Evolutionary conservation across 768 basidiomycete species (phyloP).

Genomic region (Collybia sordida): DNA sequence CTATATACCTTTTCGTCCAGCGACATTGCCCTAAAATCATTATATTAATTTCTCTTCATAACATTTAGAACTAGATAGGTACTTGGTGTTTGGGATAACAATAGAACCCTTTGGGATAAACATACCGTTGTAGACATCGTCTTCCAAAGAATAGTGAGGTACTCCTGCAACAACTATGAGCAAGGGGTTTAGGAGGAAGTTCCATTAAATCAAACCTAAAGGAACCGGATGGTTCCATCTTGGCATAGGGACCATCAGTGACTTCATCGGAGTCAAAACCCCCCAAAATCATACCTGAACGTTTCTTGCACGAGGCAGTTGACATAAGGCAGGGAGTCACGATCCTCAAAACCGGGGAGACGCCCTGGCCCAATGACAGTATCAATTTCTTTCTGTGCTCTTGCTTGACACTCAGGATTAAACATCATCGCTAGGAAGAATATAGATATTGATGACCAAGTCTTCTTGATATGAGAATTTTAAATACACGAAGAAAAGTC

Average conservation of each 20-base stretch:
- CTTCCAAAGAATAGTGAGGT: slow-evolving; percentile 13
- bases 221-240: slow-evolving; percentile 17
- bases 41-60: neutral
- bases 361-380: slow-evolving; percentile 12
- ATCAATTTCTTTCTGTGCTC: too few species aligned
- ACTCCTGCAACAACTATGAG: slow-evolving; percentile 11
- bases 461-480: neutral
- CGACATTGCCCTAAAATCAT: slow-evolving; percentile 23
- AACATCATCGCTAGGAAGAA: slow-evolving; percentile 17
- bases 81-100: slow-evolving; percentile 19
- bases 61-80: neutral
- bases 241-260: too few species aligned
- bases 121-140: too few species aligned
- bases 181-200: neutral
- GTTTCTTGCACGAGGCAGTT: slow-evolving; percentile 12
- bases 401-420: slow-evolving; percentile 14
- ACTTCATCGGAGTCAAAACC: neutral
- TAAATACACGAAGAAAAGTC: neutral
- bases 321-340: slow-evolving; percentile 11
- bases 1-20: slow-evolving; percentile 26
- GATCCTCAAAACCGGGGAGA: slow-evolving; percentile 16
- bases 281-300: neutral
- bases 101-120: slow-evolving; percentile 18
- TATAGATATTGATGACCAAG: slow-evolving; percentile 1
- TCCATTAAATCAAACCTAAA: slow-evolving; percentile 3